A percentile compares a stretch with the other conserved stretches of the same genome.
Evolutionary conservation across 2,329 filamentous ascomycete genomes (phyloP).

Genomic region (Alternaria brassicicola): DNA sequence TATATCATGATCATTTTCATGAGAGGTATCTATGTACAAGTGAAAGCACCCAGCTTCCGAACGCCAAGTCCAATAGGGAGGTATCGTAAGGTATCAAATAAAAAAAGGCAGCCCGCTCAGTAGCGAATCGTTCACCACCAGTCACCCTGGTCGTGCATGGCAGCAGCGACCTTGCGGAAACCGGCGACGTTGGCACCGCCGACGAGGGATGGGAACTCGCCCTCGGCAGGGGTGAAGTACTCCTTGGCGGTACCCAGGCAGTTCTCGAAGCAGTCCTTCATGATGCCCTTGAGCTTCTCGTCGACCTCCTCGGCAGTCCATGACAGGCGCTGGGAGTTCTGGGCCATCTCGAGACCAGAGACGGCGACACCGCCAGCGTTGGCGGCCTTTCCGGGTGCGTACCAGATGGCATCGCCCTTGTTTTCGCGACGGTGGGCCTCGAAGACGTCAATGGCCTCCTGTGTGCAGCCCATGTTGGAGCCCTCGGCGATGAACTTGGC

Average conservation of each 20-base stretch:
- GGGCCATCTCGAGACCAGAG: slow-evolving; percentile 97
- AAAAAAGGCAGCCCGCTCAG: slow-evolving; percentile 20
- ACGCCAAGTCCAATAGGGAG: slow-evolving; percentile 26
- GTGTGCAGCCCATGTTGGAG: slow-evolving; percentile 98
- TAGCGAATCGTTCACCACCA: slow-evolving; percentile 65
- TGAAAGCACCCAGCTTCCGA: slow-evolving; percentile 12
- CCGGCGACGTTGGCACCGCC: slow-evolving; percentile 97
- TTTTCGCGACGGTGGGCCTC: slow-evolving; percentile 74
- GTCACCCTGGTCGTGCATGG: slow-evolving; percentile 96
- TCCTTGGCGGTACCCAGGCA: slow-evolving; percentile 87
- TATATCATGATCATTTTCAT: slow-evolving; percentile 19
- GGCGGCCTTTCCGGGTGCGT: slow-evolving; percentile 92
- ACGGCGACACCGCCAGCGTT: slow-evolving; percentile 98
- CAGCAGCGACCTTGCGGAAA: slow-evolving; percentile 92
- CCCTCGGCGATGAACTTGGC: slow-evolving; percentile 91
- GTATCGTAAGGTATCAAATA: slow-evolving; percentile 37
- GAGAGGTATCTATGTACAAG: slow-evolving; percentile 31
- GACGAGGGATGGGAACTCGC: slow-evolving; percentile 86
- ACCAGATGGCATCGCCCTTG: slow-evolving; percentile 83
- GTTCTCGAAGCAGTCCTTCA: slow-evolving; percentile 91
- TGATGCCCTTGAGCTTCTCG: slow-evolving; percentile 87
- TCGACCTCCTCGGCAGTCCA: slow-evolving; percentile 94
- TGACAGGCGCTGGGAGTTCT: slow-evolving; percentile 86
- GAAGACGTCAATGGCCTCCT: slow-evolving; percentile 92
- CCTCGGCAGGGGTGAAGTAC: slow-evolving; percentile 79